Percentiles rank a stretch among this genome's conserved stretches.
These are phyloP conservation scores for Amanita inopinata DNA, from an alignment of 768 basidiomycete species.

Conservation along the genomic window DNA sequence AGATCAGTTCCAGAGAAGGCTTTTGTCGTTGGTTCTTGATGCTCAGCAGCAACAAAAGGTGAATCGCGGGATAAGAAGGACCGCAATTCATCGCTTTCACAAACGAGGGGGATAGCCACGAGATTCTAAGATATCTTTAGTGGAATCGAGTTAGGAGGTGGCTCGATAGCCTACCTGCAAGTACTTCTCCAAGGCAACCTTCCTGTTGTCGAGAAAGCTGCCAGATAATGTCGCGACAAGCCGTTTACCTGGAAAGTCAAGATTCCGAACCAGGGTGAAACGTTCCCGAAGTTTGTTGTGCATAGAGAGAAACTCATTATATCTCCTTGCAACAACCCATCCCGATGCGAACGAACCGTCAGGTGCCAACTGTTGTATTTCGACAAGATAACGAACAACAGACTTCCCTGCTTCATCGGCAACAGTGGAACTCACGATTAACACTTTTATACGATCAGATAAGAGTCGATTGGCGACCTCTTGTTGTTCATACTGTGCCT, in stretches of 20 bases:
- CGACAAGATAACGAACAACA: constrained; percentile 85
- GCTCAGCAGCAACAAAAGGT: constrained; percentile 61
- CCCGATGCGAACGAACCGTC: constrained; percentile 76
- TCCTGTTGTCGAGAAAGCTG: constrained; percentile 79
- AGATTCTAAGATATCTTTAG: constrained; percentile 41
- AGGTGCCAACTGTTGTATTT: constrained; percentile 78
- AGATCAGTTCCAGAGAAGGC: constrained; percentile 63
- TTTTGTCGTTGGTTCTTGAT: constrained; percentile 22
- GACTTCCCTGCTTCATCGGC: constrained; percentile 83
- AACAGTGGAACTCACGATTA: constrained; percentile 74
- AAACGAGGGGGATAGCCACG: constrained; percentile 63
- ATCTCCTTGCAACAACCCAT: constrained; percentile 90
- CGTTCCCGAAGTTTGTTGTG: constrained; percentile 79
- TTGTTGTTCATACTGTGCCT: constrained; percentile 88
- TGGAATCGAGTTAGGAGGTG: background rate
- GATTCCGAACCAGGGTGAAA: constrained; percentile 49
- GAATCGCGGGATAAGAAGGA: constrained; percentile 84
- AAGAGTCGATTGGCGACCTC: constrained; percentile 83
- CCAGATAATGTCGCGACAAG: constrained; percentile 80
- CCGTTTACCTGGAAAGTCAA: constrained; percentile 93
- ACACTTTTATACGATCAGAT: constrained; percentile 75
- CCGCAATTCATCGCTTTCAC: constrained; percentile 74
- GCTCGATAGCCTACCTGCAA: constrained; percentile 54
- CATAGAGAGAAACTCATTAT: constrained; percentile 91
- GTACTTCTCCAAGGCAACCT: constrained; percentile 78